Percentiles rank a stretch among this genome's conserved stretches.
phyloP scores from a whole-genome alignment of 83 land plant species.

The Diphasiastrum complanatum region DNA sequence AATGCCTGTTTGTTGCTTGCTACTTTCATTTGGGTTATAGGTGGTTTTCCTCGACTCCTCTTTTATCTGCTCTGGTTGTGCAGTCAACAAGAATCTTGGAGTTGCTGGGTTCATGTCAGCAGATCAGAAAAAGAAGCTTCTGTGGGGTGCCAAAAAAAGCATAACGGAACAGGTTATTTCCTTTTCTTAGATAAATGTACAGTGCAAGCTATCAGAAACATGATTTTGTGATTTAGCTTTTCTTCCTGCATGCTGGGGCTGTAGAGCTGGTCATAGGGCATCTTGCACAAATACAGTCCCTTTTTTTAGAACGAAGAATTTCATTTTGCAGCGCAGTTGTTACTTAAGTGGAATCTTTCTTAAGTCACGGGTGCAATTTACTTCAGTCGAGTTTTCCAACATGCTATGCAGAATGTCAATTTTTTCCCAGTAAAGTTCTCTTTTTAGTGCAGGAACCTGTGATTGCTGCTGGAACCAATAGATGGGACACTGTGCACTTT shows the following conservation, averaged over 20 bases:
- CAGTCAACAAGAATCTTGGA: constrained; percentile 78
- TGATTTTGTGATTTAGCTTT: background rate
- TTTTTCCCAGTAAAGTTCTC: too few species aligned
- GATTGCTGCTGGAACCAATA: constrained; percentile 38
- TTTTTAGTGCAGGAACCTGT: constrained; percentile 40
- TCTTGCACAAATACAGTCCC: too few species aligned
- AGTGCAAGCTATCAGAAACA: too few species aligned
- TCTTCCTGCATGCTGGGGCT: background rate
- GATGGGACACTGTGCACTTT: constrained; percentile 75
- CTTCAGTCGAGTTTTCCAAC: background rate
- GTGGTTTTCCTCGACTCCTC: background rate
- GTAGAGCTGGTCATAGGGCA: too few species aligned
- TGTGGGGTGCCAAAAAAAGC: constrained; percentile 85
- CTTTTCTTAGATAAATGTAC: background rate
- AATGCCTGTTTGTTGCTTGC: too few species aligned
- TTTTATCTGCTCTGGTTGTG: constrained; percentile 1
- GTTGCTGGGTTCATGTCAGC: constrained; percentile 56
- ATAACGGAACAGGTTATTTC: constrained; percentile 51
- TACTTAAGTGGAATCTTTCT: too few species aligned
- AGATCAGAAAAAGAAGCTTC: constrained; percentile 89
- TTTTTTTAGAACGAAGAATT: too few species aligned
- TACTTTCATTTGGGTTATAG: background rate
- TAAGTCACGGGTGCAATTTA: too few species aligned
- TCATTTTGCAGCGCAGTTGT: too few species aligned
- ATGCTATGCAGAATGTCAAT: too few species aligned